phyloP scores from a whole-genome alignment of 2,329 filamentous ascomycete genomes.

The Pseudocercospora crystallina region DNA sequence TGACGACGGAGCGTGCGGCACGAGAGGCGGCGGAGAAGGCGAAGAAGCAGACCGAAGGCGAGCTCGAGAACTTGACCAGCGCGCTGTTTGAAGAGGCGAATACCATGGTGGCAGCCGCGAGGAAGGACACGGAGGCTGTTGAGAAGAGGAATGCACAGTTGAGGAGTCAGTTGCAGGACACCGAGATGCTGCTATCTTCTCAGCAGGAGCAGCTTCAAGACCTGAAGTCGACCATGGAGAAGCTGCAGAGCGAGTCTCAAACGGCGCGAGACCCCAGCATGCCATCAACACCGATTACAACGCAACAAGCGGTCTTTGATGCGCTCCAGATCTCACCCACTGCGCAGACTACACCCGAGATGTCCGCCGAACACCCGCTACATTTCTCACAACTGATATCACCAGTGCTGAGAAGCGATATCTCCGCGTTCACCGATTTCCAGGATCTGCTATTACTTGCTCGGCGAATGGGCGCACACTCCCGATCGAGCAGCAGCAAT shows the following conservation, averaged over 20 bases:
- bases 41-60: conserved; percentile 86
- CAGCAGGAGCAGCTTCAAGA: conserved; percentile 92
- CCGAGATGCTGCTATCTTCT: conserved; percentile 78
- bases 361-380: conserved; percentile 62
- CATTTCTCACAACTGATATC: conserved; percentile 82
- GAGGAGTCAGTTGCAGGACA: conserved; percentile 79
- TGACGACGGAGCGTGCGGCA: conserved; percentile 43
- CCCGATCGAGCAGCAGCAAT: conserved; percentile 61
- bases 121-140: conserved; percentile 77
- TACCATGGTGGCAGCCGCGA: conserved; percentile 91
- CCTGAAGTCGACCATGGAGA: conserved; percentile 89
- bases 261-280: conserved; percentile 61
- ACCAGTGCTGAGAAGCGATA: conserved; percentile 78
- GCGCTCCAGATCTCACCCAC: conserved; percentile 54
- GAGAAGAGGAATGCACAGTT: conserved; percentile 81
- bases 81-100: conserved; percentile 98
- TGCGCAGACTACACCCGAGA: conserved; percentile 50
- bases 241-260: conserved; percentile 75
- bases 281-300: conserved; percentile 75
- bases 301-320: conserved; percentile 62
- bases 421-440: conserved; percentile 82
- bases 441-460: conserved; percentile 70
- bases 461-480: conserved; percentile 50
- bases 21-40: conserved; percentile 54
- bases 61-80: conserved; percentile 85